Percentiles rank a stretch among this genome's conserved stretches.
These are phyloP conservation scores for Erodium trifolium DNA, from an alignment of 441 rosid species.

Conservation along the genomic window DNA sequence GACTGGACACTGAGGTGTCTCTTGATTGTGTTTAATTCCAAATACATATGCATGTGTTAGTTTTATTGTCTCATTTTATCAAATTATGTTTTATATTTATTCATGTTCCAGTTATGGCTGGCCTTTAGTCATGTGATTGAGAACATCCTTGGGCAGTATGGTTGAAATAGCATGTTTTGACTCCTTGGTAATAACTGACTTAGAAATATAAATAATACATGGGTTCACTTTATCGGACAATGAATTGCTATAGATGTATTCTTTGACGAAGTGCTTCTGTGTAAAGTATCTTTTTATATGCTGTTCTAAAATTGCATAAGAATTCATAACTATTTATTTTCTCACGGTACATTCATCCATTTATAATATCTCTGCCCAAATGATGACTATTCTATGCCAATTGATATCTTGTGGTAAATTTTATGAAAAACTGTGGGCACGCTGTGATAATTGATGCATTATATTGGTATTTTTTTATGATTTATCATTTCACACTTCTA, in stretches of 20 bases:
- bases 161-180: not conserved
- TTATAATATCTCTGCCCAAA: not conserved
- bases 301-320: not conserved
- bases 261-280: not conserved
- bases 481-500: not conserved
- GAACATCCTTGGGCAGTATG: not conserved
- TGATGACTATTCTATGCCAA: not conserved
- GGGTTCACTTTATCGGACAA: not conserved
- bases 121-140: not conserved
- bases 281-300: not conserved
- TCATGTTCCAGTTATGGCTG: not conserved
- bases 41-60: not conserved
- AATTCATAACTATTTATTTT: not conserved
- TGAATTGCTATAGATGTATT: not conserved
- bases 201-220: not conserved
- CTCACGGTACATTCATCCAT: not conserved
- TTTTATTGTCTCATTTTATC: not conserved
- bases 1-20: not conserved
- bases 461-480: not conserved
- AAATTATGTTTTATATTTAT: not conserved
- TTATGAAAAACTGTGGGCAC: not conserved
- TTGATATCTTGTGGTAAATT: not conserved
- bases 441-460: not conserved
- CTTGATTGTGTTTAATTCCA: not conserved
- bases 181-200: not conserved